Conservation (phyloP, 176 grass and related monocot genomes). For the Musa beccarii region DNA sequence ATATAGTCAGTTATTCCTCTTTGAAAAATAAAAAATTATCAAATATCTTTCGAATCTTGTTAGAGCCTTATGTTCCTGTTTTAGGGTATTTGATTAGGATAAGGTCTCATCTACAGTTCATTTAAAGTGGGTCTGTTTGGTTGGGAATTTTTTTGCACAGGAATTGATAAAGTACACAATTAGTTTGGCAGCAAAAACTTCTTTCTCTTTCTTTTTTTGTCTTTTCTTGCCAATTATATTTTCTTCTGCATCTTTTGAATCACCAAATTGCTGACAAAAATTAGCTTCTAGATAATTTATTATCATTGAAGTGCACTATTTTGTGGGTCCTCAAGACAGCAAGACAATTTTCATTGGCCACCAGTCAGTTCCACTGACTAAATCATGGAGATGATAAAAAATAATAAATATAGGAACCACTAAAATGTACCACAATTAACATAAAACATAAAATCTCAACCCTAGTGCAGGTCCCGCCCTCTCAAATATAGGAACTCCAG, state of each 20-base stretch:
- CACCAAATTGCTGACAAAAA: too few species aligned
- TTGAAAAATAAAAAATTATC: too few species aligned
- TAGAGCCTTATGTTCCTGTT: too few species aligned
- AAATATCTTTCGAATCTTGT: too few species aligned
- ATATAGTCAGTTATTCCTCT: too few species aligned
- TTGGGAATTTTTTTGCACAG: background rate
- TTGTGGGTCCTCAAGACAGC: background rate
- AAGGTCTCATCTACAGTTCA: too few species aligned
- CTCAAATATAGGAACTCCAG: background rate
- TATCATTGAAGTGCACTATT: background rate
- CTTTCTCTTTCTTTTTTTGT: too few species aligned
- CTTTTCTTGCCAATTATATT: too few species aligned
- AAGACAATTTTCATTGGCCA: background rate
- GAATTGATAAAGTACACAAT: background rate
- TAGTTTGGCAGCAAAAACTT: too few species aligned
- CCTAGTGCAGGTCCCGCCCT: background rate
- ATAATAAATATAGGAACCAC: background rate
- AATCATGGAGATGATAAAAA: background rate
- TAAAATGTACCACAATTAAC: background rate
- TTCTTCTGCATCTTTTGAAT: too few species aligned
- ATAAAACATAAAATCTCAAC: background rate
- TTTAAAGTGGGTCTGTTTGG: background rate
- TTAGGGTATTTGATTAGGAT: too few species aligned
- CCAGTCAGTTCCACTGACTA: background rate
- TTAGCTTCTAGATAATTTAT: too few species aligned